phyloP scores from a whole-genome alignment of 106 monocot genomes.

The Acorus calamus region DNA sequence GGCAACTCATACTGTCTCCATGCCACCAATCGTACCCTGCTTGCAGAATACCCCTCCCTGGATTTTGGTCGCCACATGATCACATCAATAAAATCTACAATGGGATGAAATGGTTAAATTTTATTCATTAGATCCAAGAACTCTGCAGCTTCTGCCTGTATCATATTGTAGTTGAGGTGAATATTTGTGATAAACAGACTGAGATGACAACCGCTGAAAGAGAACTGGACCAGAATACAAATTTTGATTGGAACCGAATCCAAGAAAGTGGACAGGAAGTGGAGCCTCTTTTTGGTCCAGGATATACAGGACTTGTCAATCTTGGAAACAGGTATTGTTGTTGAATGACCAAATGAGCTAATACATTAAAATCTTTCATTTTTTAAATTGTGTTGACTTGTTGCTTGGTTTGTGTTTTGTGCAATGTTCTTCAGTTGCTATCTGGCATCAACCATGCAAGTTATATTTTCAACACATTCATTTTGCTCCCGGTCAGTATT shows the following conservation, averaged over 20 bases:
- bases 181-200: conserved; percentile 36
- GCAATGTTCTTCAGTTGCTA: conserved; percentile 58
- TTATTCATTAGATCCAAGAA: no score
- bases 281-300: conserved; percentile 76
- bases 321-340: conserved; percentile 82
- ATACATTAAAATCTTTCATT: neutral
- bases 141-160: no score
- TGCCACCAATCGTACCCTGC: no score
- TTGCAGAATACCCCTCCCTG: no score
- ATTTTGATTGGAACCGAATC: conserved; percentile 99
- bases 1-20: no score
- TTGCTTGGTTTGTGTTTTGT: neutral
- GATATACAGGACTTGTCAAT: conserved; percentile 89
- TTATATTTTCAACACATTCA: conserved; percentile 56
- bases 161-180: no score
- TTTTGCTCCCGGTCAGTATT: conserved; percentile 61
- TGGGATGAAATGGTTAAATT: no score
- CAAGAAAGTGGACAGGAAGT: conserved; percentile 93
- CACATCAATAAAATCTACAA: no score
- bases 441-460: conserved; percentile 95
- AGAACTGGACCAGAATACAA: conserved; percentile 86
- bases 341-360: neutral
- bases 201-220: conserved; percentile 98
- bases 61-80: no score
- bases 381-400: neutral